These are phyloP conservation scores for Pestalotiopsis sp. DNA, from an alignment of 2,329 filamentous ascomycete species.

Conservation along the genomic window DNA sequence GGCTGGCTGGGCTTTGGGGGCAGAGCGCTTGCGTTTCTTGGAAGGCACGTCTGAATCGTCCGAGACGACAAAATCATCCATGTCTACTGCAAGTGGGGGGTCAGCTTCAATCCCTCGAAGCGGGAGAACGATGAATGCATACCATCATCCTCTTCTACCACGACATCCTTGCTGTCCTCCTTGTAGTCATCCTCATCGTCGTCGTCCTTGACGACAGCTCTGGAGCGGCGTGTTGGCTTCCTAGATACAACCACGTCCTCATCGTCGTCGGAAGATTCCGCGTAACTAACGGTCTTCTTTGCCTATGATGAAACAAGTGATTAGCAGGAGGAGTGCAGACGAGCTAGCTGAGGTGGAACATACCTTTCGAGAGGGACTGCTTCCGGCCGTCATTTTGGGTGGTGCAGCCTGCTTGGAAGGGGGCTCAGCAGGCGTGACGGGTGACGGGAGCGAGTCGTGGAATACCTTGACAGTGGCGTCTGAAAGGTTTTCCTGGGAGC, in stretches of 20 bases:
- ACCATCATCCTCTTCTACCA: constrained; percentile 64
- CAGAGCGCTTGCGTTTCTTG: constrained; percentile 76
- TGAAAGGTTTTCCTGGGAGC: constrained; percentile 67
- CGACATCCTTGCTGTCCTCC: constrained; percentile 60
- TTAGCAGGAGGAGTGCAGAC: background rate
- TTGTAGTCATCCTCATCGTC: constrained; percentile 74
- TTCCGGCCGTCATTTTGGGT: constrained; percentile 47
- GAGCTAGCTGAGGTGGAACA: constrained; percentile 16
- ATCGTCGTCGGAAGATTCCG: constrained; percentile 81
- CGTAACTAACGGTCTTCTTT: constrained; percentile 72
- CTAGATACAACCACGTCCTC: constrained; percentile 66
- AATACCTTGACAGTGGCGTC: constrained; percentile 50
- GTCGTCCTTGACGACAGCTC: constrained; percentile 66
- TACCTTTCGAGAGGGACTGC: constrained; percentile 83
- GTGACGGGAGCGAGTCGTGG: constrained; percentile 50
- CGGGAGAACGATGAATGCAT: constrained; percentile 30
- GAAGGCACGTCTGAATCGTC: constrained; percentile 80
- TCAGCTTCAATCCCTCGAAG: background rate
- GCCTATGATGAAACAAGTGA: constrained; percentile 34
- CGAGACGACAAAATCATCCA: constrained; percentile 85
- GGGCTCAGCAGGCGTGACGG: constrained; percentile 44
- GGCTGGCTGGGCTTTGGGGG: constrained; percentile 48
- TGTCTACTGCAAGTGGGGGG: constrained; percentile 53
- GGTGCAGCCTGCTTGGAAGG: constrained; percentile 42
- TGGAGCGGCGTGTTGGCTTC: constrained; percentile 45